These are phyloP conservation scores for Talaromyces liani DNA, from an alignment of 495 filamentous ascomycete genomes.

Conservation along the genomic window DNA sequence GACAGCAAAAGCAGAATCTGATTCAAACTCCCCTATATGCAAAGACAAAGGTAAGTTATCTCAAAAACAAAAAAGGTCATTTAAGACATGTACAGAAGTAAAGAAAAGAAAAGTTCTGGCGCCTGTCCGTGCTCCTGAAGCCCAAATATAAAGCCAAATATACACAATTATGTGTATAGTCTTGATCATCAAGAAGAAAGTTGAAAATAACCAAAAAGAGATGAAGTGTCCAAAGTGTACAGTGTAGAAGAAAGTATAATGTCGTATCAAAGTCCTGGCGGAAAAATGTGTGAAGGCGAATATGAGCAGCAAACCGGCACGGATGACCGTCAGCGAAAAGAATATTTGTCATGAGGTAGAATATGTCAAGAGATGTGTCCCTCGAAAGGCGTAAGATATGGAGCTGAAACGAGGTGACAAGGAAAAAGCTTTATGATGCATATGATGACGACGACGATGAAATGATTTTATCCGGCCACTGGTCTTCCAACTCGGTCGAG, in stretches of 20 bases:
- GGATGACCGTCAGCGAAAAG: background rate
- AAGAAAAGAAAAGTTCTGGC: background rate
- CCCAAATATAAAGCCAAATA: background rate
- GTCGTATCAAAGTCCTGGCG: background rate
- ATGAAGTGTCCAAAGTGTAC: background rate
- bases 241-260: background rate
- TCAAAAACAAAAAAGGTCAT: background rate
- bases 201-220: background rate
- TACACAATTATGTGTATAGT: background rate
- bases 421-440: background rate
- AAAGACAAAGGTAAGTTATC: background rate
- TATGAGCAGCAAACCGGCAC: background rate
- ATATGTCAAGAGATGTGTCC: background rate
- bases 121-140: background rate
- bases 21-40: background rate
- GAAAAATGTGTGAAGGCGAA: background rate
- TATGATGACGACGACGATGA: background rate
- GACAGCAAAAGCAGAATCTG: background rate
- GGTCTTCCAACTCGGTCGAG: background rate
- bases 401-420: background rate
- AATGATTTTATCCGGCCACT: slow-evolving; percentile 6
- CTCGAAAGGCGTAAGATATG: background rate
- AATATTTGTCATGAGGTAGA: background rate
- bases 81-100: background rate
- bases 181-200: background rate